Evolutionary conservation across 1,139 yeast genomes (phyloP), one percentile per base, ranked within the genome.

Genomic region (Dujonia santamariae): DNA sequence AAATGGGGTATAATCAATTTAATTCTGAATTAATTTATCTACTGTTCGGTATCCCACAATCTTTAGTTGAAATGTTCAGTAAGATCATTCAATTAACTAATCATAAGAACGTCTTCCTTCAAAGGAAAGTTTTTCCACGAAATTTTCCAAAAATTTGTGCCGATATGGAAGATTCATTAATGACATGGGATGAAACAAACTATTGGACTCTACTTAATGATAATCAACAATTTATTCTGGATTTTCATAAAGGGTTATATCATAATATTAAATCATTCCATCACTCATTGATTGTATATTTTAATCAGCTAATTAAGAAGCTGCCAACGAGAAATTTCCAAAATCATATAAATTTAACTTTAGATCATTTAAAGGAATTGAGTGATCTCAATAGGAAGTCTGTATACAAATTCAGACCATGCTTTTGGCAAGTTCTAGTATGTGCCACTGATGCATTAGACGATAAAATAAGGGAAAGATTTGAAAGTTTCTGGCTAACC

Each of bases 111-210:
- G 66, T 72, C 35, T 75, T 75, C 44, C 49, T 56, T 28, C 49
- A 65, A n/a, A 61, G 62, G 25, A 59, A 64, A 21, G 61, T 63
- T n/a, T 65, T 61, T 33, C 80, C 81, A 0, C 53, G 80, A 31
- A 75, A 75, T 44, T 76, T 75, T 46, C 80, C 80, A 3, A 62
- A 63, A 38, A 58, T 75, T 3, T 75, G 80, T 46, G 74, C 80
- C 35, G 80, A 75, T 33, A 47, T 69, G 4, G 80, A 75, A 43
- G 80, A 75, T 37, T 64, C 61, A 27, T 50, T 76, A 20, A 44
- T 66, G 28, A 61, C 56, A 35, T 75, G 80, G 79, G 54, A 54
- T 26, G 45, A 62, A n/a, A 61, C 49, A n/a, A 41, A 48, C 34
- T 37, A 59, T 18, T 72, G 80, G 80, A 48, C 54, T 22, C 48